Evolutionary conservation across 495 filamentous ascomycete genomes (phyloP).

Genomic region (Sphaerosporella brunnea): DNA sequence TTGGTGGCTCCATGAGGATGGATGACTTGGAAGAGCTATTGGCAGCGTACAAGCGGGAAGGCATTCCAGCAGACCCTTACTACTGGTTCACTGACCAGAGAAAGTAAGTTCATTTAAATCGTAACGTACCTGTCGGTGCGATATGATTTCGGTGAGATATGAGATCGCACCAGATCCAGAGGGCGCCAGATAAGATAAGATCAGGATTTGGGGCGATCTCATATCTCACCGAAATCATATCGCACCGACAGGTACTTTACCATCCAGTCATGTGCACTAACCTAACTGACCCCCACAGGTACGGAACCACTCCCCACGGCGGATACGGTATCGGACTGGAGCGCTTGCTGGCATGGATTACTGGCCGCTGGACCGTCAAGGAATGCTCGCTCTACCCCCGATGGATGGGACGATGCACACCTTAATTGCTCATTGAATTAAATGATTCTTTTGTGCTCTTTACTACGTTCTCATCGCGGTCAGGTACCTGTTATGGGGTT

Average conservation of each 20-base stretch:
- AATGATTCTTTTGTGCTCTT: no score
- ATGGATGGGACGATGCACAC: slow-evolving; percentile 86
- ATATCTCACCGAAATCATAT: no score
- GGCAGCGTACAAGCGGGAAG: slow-evolving; percentile 69
- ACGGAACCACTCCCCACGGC: slow-evolving; percentile 83
- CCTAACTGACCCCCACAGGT: slow-evolving; percentile 38
- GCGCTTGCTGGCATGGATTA: slow-evolving; percentile 93
- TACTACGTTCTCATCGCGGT: no score
- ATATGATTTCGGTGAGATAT: no score
- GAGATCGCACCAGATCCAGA: no score
- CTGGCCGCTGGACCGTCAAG: slow-evolving; percentile 74
- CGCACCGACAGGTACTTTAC: no score
- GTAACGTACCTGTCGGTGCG: no score
- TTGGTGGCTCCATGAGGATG: slow-evolving; percentile 95
- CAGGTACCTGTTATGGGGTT: no score
- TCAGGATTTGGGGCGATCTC: no score
- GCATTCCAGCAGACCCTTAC: slow-evolving; percentile 69
- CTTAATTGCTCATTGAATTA: no score
- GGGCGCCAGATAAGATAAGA: no score
- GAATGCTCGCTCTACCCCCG: slow-evolving; percentile 83
- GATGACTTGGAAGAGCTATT: slow-evolving; percentile 82
- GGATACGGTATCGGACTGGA: slow-evolving; percentile 92
- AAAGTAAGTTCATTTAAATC: slow-evolving; percentile 52
- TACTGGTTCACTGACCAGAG: slow-evolving; percentile 99
- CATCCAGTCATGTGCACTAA: slow-evolving; percentile 4